phyloP scores from a whole-genome alignment of 768 basidiomycete genomes.

The Leccinum ochraceum region DNA sequence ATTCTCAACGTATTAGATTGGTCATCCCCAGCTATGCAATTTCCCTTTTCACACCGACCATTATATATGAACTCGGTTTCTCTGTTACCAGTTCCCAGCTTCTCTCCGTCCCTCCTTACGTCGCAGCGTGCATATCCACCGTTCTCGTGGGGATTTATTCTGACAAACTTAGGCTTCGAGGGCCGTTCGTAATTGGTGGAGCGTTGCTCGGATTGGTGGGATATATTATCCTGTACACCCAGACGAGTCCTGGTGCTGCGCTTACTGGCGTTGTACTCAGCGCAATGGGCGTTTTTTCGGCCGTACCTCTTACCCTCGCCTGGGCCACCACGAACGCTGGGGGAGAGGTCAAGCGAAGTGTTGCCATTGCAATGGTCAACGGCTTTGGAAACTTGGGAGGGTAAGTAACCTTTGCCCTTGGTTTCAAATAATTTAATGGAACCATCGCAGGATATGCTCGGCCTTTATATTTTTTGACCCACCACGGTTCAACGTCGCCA shows the following conservation, averaged over 20 bases:
- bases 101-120: conserved; percentile 49
- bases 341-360: conserved; percentile 51
- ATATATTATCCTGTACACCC: conserved; percentile 46
- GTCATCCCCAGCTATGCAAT: conserved; percentile 46
- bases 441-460: conserved; percentile 36
- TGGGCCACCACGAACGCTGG: conserved; percentile 58
- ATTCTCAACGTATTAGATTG: conserved; percentile 26
- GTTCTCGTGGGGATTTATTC: conserved; percentile 41
- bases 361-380: conserved; percentile 51
- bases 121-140: conserved; percentile 42
- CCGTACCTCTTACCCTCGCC: conserved; percentile 43
- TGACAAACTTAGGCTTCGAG: conserved; percentile 43
- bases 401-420: conserved; percentile 27
- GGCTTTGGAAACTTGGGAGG: conserved; percentile 60
- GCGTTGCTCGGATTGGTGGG: conserved; percentile 45
- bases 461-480: conserved; percentile 43
- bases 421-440: background rate
- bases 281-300: conserved; percentile 50
- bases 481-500: conserved; percentile 38
- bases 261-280: conserved; percentile 50
- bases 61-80: conserved; percentile 50
- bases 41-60: conserved; percentile 50
- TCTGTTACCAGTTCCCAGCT: conserved; percentile 48
- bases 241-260: conserved; percentile 12
- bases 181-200: conserved; percentile 47